A percentile compares a stretch with the other conserved stretches of the same genome.
Conservation (phyloP, 352 stramenopile genomes). For the Peronospora belbahrii region DNA sequence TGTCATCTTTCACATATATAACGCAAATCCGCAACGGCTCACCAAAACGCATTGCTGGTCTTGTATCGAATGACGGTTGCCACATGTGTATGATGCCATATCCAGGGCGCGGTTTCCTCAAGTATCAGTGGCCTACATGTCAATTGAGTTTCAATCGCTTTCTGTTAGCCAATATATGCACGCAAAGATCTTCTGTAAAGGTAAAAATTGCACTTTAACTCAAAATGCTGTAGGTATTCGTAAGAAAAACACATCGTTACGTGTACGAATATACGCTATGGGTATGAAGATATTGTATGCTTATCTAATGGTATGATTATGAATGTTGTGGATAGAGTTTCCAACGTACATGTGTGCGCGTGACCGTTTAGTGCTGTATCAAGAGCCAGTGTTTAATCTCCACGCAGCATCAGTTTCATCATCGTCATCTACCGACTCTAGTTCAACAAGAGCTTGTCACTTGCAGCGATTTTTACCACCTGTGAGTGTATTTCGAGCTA, state of each 20-base stretch:
- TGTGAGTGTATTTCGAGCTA: constrained; percentile 65
- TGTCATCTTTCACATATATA: too few relatives aligned
- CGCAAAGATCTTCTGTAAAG: constrained; percentile 93
- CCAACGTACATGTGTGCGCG: constrained; percentile 50
- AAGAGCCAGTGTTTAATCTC: constrained; percentile 40
- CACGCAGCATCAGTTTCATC: constrained; percentile 20
- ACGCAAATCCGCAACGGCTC: too few relatives aligned
- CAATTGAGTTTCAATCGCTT: constrained; percentile 70
- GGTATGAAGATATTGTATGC: not conserved
- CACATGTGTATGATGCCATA: constrained; percentile 99
- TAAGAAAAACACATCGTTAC: too few relatives aligned
- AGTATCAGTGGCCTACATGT: constrained; percentile 98
- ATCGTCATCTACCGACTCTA: not conserved
- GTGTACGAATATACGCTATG: not conserved
- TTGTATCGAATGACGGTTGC: constrained; percentile 95
- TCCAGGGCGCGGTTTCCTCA: constrained; percentile 95
- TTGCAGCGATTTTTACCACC: constrained; percentile 45
- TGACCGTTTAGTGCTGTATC: constrained; percentile 42
- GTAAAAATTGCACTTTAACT: too few relatives aligned
- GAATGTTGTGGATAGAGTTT: constrained; percentile 29
- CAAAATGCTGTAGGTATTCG: too few relatives aligned
- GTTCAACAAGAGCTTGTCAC: constrained; percentile 12
- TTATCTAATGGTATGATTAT: constrained; percentile 6
- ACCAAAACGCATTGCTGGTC: constrained; percentile 91
- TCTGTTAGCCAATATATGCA: constrained; percentile 92